Evolutionary conservation across 495 filamentous ascomycete species (phyloP).

Genomic region (Margaritispora aquatica): DNA sequence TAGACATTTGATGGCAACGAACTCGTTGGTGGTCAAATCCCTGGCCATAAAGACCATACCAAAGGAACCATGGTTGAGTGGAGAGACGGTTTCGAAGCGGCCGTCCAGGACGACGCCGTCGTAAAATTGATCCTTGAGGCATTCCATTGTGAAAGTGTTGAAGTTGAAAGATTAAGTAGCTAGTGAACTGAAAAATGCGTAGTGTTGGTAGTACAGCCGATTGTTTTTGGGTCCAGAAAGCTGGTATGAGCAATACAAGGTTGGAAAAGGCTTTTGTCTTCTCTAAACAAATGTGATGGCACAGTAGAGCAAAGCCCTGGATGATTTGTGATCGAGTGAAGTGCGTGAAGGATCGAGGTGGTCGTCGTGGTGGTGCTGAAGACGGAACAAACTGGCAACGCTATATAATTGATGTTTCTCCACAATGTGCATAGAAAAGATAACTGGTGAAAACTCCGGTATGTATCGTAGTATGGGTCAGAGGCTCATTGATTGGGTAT

Average conservation of each 20-base stretch:
- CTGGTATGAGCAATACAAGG: slow-evolving; percentile 29
- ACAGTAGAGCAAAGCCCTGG: slow-evolving; percentile 21
- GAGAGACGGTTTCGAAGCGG: slow-evolving; percentile 84
- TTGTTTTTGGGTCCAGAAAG: slow-evolving; percentile 22
- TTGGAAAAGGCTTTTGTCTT: slow-evolving; percentile 26
- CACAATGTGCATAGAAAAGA: slow-evolving; percentile 13
- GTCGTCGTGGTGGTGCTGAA: not conserved
- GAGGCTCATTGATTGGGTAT: slow-evolving; percentile 62
- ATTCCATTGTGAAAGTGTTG: slow-evolving; percentile 60
- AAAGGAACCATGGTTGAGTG: slow-evolving; percentile 97
- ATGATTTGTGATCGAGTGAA: slow-evolving; percentile 2
- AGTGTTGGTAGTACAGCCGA: slow-evolving; percentile 22
- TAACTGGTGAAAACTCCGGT: slow-evolving; percentile 39
- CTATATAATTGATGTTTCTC: slow-evolving; percentile 24
- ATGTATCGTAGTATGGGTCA: slow-evolving; percentile 48
- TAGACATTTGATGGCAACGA: slow-evolving; percentile 91
- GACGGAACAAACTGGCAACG: slow-evolving; percentile 30
- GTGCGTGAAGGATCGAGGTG: slow-evolving; percentile 2
- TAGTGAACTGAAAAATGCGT: slow-evolving; percentile 11
- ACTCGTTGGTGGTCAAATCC: slow-evolving; percentile 64
- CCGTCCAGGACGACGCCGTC: slow-evolving; percentile 70
- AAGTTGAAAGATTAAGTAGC: slow-evolving; percentile 11
- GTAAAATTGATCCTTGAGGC: slow-evolving; percentile 66
- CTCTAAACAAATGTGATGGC: slow-evolving; percentile 25
- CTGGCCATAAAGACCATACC: slow-evolving; percentile 94